Evolutionary conservation across 768 basidiomycete genomes (phyloP).

Genomic region (Brasilioporus rufonigricans): DNA sequence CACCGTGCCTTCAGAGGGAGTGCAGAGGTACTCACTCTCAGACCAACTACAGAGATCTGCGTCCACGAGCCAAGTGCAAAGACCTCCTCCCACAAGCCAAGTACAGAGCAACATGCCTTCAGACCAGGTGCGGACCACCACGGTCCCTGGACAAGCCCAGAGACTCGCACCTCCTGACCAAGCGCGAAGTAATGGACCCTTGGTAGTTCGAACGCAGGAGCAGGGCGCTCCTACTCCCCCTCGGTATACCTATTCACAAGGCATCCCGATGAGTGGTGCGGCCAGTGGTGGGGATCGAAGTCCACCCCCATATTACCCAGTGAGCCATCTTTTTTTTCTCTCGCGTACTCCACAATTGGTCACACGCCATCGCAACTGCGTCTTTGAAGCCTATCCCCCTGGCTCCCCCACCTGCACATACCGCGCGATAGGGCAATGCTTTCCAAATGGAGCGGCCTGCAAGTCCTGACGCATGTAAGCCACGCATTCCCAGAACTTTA

Average conservation of each 20-base stretch:
- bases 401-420: conserved; percentile 5
- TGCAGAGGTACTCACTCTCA: not conserved
- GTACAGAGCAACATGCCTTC: not conserved
- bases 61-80: not conserved
- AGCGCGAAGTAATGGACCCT: not conserved
- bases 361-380: not conserved
- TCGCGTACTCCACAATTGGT: not conserved
- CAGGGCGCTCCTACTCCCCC: not conserved
- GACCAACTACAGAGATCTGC: not conserved
- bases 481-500: not conserved
- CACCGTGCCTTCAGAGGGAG: not conserved
- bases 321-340: conserved; percentile 11
- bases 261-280: not conserved
- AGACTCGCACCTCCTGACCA: no score
- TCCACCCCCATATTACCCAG: conserved; percentile 27
- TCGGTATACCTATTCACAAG: conserved; percentile 2
- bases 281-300: conserved; percentile 2
- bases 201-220: not conserved
- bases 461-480: not conserved
- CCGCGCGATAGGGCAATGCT: not conserved
- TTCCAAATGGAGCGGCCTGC: not conserved
- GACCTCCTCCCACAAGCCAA: not conserved
- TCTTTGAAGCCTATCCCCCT: conserved; percentile 3
- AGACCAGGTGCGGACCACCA: not conserved
- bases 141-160: no score